These are phyloP conservation scores for Phytophthora lateralis DNA, from an alignment of 352 stramenopile genomes.

Conservation along the genomic window DNA sequence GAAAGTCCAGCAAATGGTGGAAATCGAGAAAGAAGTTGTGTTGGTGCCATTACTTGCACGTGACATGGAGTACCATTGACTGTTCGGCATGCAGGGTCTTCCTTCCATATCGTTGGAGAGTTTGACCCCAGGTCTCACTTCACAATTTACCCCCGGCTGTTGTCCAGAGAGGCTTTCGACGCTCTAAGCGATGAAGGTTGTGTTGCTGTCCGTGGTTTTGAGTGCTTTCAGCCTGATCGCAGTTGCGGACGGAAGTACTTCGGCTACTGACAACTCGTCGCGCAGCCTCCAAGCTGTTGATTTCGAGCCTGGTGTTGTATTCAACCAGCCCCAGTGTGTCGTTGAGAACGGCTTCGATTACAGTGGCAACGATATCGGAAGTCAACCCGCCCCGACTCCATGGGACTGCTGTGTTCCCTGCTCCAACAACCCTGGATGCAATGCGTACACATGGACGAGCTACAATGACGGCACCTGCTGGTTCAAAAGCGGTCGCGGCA, in stretches of 20 bases:
- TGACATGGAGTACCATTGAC: not conserved
- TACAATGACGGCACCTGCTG: slow-evolving; percentile 48
- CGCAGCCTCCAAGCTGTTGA: slow-evolving; percentile 15
- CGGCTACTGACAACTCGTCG: not conserved
- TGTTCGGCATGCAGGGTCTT: not conserved
- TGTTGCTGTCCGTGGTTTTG: not conserved
- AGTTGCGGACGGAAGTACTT: not conserved
- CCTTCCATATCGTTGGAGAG: no score
- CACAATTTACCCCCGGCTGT: not conserved
- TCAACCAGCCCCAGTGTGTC: slow-evolving; percentile 25
- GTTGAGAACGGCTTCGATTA: slow-evolving; percentile 39
- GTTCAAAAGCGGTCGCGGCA: slow-evolving; percentile 33
- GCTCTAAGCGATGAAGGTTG: slow-evolving; percentile 6
- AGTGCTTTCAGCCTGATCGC: not conserved
- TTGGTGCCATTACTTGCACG: not conserved
- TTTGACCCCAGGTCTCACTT: not conserved
- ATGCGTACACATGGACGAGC: slow-evolving; percentile 53
- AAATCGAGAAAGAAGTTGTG: not conserved
- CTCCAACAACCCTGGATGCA: slow-evolving; percentile 22
- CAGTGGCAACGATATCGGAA: slow-evolving; percentile 40
- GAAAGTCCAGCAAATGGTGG: not conserved
- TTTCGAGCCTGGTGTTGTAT: slow-evolving; percentile 22
- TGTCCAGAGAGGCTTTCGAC: not conserved
- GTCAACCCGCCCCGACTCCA: slow-evolving; percentile 1
- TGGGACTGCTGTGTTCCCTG: slow-evolving; percentile 35